Conservation (phyloP, 2,329 filamentous ascomycete genomes). For the Podosphaera aphanis region DNA sequence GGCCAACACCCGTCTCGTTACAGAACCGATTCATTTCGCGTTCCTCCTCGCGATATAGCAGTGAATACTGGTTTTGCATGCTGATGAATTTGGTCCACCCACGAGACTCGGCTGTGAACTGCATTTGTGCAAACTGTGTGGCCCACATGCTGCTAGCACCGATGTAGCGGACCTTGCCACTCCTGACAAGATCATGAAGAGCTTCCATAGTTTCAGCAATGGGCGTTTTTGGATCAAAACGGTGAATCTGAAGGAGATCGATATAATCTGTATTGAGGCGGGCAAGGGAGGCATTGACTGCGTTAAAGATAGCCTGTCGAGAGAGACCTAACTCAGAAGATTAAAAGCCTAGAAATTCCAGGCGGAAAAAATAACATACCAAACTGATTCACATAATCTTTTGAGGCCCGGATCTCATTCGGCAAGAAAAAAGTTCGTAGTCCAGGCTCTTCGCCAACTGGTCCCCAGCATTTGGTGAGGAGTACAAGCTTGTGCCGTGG, state of each 20-base stretch:
- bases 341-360: neutral
- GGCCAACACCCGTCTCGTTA: conserved; percentile 20
- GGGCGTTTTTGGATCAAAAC: conserved; percentile 27
- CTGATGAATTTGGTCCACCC: conserved; percentile 32
- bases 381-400: conserved; percentile 25
- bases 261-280: conserved; percentile 32
- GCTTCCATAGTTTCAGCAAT: conserved; percentile 38
- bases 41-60: conserved; percentile 34
- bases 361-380: conserved; percentile 4
- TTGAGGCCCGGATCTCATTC: conserved; percentile 20
- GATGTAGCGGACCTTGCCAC: conserved; percentile 32
- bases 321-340: conserved; percentile 24
- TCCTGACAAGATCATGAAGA: conserved; percentile 33
- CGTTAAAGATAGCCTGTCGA: conserved; percentile 40
- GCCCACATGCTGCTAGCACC: conserved; percentile 26
- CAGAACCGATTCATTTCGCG: conserved; percentile 22
- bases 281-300: conserved; percentile 33
- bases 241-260: conserved; percentile 36
- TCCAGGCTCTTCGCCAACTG: conserved; percentile 23
- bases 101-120: conserved; percentile 26
- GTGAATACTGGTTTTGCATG: conserved; percentile 33
- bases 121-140: conserved; percentile 25
- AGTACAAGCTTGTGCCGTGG: conserved; percentile 33
- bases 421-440: conserved; percentile 13
- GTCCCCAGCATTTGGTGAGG: conserved; percentile 29